Evolutionary conservation across 495 filamentous ascomycete genomes (phyloP), one percentile per base, ranked within the genome.

Genomic region (Daldinia bambusicola): DNA sequence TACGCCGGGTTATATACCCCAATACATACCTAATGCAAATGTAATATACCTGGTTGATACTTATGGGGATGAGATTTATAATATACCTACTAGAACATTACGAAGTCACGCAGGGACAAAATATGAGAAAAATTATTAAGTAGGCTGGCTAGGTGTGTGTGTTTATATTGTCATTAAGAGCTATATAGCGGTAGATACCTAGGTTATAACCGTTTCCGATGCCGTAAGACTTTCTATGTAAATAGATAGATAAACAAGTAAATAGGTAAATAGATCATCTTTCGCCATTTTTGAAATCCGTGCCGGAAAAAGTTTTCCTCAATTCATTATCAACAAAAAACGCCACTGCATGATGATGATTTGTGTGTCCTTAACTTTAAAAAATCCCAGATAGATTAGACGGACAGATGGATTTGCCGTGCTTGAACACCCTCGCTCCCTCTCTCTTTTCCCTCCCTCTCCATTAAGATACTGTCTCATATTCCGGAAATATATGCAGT

Each of bases 111-210:
- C 43, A 59, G 67, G n/a, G 31, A 59, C 41, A 18, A 26, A 26
- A 36, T 1, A 2, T 36, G 34, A 36, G 34, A 55, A 16, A 32
- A 12, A 48, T 55, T 36, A 32, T 55, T 31, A 43, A 53, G 43
- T 6, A 56, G 40, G 63, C 66, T 61, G 63, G 59, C 63, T 57
- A 66, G 67, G 63, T 37, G 58, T 69, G 66, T 66, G 58, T 36
- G 37, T 26, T 1, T 26, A 3, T 26, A 3, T 26, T 26, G 26
- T 72, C 70, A 74, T 70, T 74, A 71, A 59, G 77, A 75, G 74
- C 77, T 81, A 76, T 78, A 70, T 74, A 75, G 55, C 40, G 68
- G 53, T 74, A 68, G 59, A 67, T 75, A 52, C 59, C 63, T 48
- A 57, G n/a, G n/a, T n/a, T n/a, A n/a, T n/a, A n/a, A n/a, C n/a